These are phyloP conservation scores for Gigaspora rosea DNA, from an alignment of 192 early-diverging fungal species.

Conservation along the genomic window DNA sequence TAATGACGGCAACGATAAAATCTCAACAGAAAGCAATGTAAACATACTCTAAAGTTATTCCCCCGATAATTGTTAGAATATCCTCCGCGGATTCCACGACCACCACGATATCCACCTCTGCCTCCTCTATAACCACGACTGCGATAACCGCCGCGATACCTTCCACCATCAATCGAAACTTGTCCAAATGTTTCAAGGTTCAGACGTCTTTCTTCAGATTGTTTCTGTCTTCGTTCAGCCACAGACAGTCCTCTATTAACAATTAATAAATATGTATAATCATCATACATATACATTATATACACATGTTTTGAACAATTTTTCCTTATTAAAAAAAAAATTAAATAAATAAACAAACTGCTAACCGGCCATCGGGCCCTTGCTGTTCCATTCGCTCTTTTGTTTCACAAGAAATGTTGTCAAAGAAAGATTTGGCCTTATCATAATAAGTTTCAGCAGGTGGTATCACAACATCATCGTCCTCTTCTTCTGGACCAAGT, in stretches of 20 bases:
- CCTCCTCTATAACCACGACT: conserved; percentile 49
- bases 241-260: conserved; percentile 44
- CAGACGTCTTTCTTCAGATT: conserved; percentile 83
- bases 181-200: conserved; percentile 99
- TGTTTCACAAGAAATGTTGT: conserved; percentile 95
- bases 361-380: conserved; percentile 53
- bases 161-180: conserved; percentile 66
- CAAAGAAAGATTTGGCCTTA: conserved; percentile 88
- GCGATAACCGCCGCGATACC: conserved; percentile 61
- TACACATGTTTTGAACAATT: no score
- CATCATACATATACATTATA: neutral
- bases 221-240: conserved; percentile 72
- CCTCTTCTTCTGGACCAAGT: conserved; percentile 49
- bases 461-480: conserved; percentile 55
- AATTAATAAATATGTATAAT: neutral
- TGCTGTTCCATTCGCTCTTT: conserved; percentile 76
- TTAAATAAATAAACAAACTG: neutral
- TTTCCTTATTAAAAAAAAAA: neutral
- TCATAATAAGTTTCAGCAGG: conserved; percentile 68
- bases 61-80: conserved; percentile 40
- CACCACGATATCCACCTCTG: conserved; percentile 49
- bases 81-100: conserved; percentile 51
- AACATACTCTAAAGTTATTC: conserved; percentile 30
- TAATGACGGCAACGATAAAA: neutral
- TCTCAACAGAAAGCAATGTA: neutral